Evolutionary conservation across 1,284 basidiomycete genomes (phyloP), one percentile per base, ranked within the genome.

Genomic region (Anthracocystis setariae): DNA sequence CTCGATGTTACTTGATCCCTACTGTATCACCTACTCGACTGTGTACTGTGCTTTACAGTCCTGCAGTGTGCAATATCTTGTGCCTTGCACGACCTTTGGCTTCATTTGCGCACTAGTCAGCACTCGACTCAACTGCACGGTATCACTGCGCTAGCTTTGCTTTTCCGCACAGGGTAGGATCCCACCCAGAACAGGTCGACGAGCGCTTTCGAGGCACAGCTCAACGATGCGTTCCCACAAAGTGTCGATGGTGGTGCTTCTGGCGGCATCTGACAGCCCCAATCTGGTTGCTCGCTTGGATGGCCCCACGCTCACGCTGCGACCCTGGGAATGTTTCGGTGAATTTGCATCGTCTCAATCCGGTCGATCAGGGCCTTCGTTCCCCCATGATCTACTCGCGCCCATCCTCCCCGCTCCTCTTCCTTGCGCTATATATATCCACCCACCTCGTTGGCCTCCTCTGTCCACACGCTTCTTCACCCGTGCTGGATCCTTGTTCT

Each of bases 321-420:
- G 8, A 20, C 17, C n/a, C 43, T 27, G 29, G 35, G 50, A 29
- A 43, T 17, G 27, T 33, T 33, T 23, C 33, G 32, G 18, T 44
- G n/a, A 43, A 32, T 46, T 45, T 37, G 17, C 25, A 29, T 53
- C 49, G 62, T 59, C 56, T 44, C 35, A 38, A 20, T 42, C 58
- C 62, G 62, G 62, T 65, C 62, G 56, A 59, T 54, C 62, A 50
- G 29, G 40, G 23, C 20, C 29, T 37, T 20, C 17, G 9, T 35
- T 39, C 35, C 13, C 35, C 33, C 51, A 15, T 51, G 20, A 15
- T 46, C 48, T 45, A 20, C 20, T 46, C 18, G 4, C 18, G 10
- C 29, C 32, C 17, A 23, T 15, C 29, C 25, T 45, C n/a, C 39
- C 7, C 20, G 25, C 32, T n/a, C 18, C 3, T 7, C 20, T 15